A percentile compares a stretch with the other conserved stretches of the same genome.
phyloP scores from a whole-genome alignment of 495 filamentous ascomycete species.

The Neurospora discreta region DNA sequence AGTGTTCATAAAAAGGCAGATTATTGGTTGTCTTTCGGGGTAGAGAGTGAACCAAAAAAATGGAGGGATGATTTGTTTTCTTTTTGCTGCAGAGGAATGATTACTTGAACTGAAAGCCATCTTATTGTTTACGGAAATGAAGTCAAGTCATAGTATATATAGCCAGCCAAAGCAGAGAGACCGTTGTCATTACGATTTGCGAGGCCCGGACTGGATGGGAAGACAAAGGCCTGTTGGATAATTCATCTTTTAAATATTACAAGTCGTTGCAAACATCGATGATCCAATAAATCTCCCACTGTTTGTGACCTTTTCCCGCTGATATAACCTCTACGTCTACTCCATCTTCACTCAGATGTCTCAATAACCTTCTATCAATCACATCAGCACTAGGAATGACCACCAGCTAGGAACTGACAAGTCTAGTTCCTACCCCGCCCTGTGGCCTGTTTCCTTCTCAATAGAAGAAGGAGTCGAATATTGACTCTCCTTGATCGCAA shows the following conservation, averaged over 20 bases:
- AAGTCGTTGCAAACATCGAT: not conserved
- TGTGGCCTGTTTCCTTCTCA: too few species aligned
- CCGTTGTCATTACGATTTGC: not conserved
- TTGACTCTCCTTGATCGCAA: too few species aligned
- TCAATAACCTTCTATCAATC: too few species aligned
- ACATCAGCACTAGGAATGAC: too few species aligned
- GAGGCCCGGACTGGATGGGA: not conserved
- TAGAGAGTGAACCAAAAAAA: not conserved
- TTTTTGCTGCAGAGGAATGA: not conserved
- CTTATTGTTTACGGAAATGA: not conserved
- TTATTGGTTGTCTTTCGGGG: not conserved
- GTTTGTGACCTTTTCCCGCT: not conserved
- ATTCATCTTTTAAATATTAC: not conserved
- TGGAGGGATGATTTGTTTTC: not conserved
- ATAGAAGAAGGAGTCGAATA: too few species aligned
- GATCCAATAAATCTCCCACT: not conserved
- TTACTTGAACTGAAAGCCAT: not conserved
- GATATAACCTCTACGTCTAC: too few species aligned
- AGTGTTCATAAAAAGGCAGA: not conserved
- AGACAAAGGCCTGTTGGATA: not conserved
- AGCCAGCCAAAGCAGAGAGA: not conserved
- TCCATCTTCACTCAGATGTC: too few species aligned
- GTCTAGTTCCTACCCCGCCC: too few species aligned
- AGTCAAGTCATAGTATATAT: not conserved
- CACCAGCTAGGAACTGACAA: too few species aligned